Evolutionary conservation across 495 filamentous ascomycete genomes (phyloP), one percentile per base, ranked within the genome.

Genomic region (Tuber borchii): DNA sequence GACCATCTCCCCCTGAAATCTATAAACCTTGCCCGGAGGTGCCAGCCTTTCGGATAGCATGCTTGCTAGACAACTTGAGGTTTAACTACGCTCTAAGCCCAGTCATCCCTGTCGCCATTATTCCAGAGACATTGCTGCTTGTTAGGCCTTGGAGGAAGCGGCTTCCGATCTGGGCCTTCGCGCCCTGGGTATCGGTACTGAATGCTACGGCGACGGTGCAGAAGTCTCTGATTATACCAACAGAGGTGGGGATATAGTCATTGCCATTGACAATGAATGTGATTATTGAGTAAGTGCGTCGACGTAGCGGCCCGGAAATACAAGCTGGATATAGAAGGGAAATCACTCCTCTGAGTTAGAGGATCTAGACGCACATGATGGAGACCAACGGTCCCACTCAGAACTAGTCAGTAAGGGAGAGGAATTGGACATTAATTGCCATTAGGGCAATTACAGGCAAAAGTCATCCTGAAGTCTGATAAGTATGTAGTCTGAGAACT

Each of bases 11-110:
- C 86, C 90, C 83, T 92, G 90, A 26, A 93, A 86, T 5, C 89
- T 86, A 84, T 93, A 94, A 1, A 93, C 90, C 80, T 93, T 91
- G 19, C 92, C 92, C 0, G 92, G 92, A 2, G 92, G 92, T 76
- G 92, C 83, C 10, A 94, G 84, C 79, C 93, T 94, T 19, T 88
- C 85, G 37, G 87, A 88, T 74, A 87, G 85, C 91, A 94, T 93
- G 76, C 88, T 88, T 0, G 89, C 90, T 2, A 92, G 85, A 44
- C 93, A 83, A n/a, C n/a, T n/a, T n/a, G n/a, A 0, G 87, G 85
- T 77, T 90, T 89, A 1, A 94, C 87, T 10, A 91, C 89, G 4
- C 89, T 88, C 82, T 89, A 91, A 17, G 90, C 89, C 91, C 91
- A 93, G 34, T 89, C 86, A 73, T 93, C 91, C 71, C 91, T 88